These are phyloP conservation scores for Mycogone perniciosa DNA, from an alignment of 2,329 filamentous ascomycete species.

Conservation along the genomic window DNA sequence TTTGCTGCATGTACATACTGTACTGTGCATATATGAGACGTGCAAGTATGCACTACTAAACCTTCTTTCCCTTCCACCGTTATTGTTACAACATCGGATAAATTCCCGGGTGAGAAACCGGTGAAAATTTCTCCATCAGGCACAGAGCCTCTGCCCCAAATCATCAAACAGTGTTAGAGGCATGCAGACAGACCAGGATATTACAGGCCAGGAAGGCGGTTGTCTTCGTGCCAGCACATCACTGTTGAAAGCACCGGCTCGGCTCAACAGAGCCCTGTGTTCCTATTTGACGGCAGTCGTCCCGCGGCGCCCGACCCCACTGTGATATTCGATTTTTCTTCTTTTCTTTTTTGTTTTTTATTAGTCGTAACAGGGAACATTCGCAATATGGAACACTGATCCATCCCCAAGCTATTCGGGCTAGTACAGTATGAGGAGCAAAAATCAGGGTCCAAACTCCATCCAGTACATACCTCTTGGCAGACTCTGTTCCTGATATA, in stretches of 20 bases:
- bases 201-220: constrained; percentile 7
- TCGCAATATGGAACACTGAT: not conserved
- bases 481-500: not conserved
- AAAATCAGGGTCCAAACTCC: not conserved
- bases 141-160: too few species aligned
- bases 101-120: not conserved
- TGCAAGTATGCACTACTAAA: not conserved
- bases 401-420: not conserved
- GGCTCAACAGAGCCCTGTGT: constrained; percentile 8
- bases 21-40: not conserved
- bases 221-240: constrained; percentile 16
- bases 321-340: too few species aligned
- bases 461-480: not conserved
- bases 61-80: not conserved
- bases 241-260: constrained; percentile 4
- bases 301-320: too few species aligned
- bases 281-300: constrained; percentile 12
- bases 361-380: too few species aligned
- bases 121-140: not conserved
- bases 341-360: too few species aligned
- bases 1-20: not conserved
- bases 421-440: constrained; percentile 2
- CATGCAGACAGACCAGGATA: not conserved
- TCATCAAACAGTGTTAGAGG: not conserved
- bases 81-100: not conserved